These are phyloP conservation scores for Hibiscus trionum DNA, from an alignment of 345 rosid species.

Conservation along the genomic window DNA sequence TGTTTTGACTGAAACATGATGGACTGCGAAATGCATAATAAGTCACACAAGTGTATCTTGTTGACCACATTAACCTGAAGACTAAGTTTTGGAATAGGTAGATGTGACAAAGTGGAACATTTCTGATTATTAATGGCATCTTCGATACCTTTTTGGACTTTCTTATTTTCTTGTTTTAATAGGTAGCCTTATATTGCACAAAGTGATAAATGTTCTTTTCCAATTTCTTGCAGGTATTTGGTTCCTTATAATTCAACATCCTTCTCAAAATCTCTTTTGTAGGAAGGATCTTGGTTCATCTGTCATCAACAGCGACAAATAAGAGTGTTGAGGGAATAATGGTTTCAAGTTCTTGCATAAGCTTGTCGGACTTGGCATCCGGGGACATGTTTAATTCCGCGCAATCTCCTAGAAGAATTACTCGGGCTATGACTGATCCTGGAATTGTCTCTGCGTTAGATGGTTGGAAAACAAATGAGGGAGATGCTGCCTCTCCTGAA, in stretches of 20 bases:
- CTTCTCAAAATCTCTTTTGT: not conserved
- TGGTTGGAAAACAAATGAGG: constrained; percentile 33
- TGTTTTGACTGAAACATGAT: not conserved
- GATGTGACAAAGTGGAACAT: not conserved
- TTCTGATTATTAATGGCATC: not conserved
- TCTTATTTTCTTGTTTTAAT: not conserved
- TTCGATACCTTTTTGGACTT: not conserved
- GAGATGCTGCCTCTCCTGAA: constrained; percentile 28
- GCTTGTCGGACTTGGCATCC: constrained; percentile 45
- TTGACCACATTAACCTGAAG: not conserved
- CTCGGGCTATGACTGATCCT: constrained; percentile 40
- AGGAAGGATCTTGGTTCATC: not conserved
- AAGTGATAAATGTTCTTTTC: not conserved
- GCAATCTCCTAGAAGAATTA: constrained; percentile 22
- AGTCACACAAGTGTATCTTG: not conserved
- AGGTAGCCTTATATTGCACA: not conserved
- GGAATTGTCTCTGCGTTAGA: constrained; percentile 40
- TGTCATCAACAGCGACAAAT: constrained; percentile 12
- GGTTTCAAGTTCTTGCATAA: constrained; percentile 50
- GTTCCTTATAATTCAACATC: not conserved
- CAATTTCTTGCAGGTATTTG: not conserved
- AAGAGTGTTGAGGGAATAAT: constrained; percentile 24
- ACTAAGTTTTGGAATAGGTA: not conserved
- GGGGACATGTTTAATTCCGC: constrained; percentile 35
- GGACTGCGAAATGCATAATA: not conserved